Conservation (phyloP, 2,329 filamentous ascomycete species). For the Pseudophaeomoniella oleicola region DNA sequence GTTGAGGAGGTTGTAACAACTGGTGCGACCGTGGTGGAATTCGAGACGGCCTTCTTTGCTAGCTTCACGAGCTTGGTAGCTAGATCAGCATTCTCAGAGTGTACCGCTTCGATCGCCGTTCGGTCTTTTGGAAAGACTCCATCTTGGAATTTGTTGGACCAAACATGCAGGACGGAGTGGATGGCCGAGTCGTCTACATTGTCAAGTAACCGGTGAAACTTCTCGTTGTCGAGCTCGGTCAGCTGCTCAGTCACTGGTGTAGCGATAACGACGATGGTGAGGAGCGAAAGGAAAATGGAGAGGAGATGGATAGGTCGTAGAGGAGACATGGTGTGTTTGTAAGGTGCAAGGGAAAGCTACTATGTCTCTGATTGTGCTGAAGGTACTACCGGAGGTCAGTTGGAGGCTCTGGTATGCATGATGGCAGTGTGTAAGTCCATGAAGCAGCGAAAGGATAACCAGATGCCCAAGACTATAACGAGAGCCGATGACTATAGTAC, state of each 20-base stretch:
- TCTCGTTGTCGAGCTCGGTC: conserved; percentile 2
- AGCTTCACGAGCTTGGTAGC: conserved; percentile 50
- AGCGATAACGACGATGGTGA: not conserved
- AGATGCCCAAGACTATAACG: too few relatives aligned
- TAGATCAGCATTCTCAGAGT: conserved; percentile 45
- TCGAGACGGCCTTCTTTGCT: conserved; percentile 38
- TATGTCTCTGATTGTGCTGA: too few relatives aligned
- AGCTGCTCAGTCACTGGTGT: not conserved
- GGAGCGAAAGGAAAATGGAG: not conserved
- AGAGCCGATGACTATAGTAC: too few relatives aligned
- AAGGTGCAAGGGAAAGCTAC: too few relatives aligned
- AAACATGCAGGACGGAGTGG: conserved; percentile 51
- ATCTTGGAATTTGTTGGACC: conserved; percentile 50
- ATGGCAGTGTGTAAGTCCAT: too few relatives aligned
- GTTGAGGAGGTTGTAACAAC: conserved; percentile 5
- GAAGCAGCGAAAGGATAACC: too few relatives aligned
- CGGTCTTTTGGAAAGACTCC: conserved; percentile 53
- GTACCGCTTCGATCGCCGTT: conserved; percentile 47
- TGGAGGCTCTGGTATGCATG: too few relatives aligned
- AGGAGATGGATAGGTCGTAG: not conserved
- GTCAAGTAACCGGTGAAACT: conserved; percentile 41
- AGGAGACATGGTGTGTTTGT: too few relatives aligned
- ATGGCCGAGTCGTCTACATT: conserved; percentile 45
- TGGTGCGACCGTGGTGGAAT: conserved; percentile 8
- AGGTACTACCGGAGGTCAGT: too few relatives aligned